A percentile compares a stretch with the other conserved stretches of the same genome.
phyloP scores from a whole-genome alignment of 352 stramenopile genomes.

The Phytophthora ohioensis region DNA sequence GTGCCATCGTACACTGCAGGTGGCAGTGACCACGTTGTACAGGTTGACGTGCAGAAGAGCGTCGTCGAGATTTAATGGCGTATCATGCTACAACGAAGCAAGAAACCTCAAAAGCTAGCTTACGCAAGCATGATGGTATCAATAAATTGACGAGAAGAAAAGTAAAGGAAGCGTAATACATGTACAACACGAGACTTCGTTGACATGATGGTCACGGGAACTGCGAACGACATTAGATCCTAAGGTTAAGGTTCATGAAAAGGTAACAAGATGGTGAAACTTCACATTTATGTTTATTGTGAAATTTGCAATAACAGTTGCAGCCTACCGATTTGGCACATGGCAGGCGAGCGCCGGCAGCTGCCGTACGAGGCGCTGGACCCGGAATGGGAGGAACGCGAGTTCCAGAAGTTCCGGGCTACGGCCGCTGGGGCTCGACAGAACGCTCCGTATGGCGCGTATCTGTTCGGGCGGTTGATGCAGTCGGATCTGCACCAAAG shows the following conservation, averaged over 20 bases:
- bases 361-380: slow-evolving; percentile 72
- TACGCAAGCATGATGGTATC: neutral
- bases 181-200: neutral
- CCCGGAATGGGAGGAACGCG: slow-evolving; percentile 59
- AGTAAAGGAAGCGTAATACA: neutral
- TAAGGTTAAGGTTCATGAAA: too few species aligned
- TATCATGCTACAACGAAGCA: neutral
- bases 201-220: neutral
- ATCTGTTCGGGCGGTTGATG: slow-evolving; percentile 69
- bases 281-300: slow-evolving; percentile 4
- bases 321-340: neutral
- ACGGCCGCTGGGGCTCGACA: slow-evolving; percentile 22
- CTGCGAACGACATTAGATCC: too few species aligned
- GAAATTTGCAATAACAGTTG: slow-evolving; percentile 9
- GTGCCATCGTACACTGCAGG: slow-evolving; percentile 53
- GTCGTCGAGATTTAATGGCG: slow-evolving; percentile 14
- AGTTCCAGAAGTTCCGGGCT: slow-evolving; percentile 50
- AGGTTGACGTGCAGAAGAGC: slow-evolving; percentile 32
- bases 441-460: slow-evolving; percentile 47
- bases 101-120: neutral
- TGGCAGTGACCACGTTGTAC: slow-evolving; percentile 20
- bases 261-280: neutral
- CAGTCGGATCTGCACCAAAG: slow-evolving; percentile 75
- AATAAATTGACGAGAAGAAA: neutral
- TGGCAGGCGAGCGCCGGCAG: slow-evolving; percentile 29